Base-by-base conservation (phyloP, 139 green algal species). In the Micromonas commoda region DNA sequence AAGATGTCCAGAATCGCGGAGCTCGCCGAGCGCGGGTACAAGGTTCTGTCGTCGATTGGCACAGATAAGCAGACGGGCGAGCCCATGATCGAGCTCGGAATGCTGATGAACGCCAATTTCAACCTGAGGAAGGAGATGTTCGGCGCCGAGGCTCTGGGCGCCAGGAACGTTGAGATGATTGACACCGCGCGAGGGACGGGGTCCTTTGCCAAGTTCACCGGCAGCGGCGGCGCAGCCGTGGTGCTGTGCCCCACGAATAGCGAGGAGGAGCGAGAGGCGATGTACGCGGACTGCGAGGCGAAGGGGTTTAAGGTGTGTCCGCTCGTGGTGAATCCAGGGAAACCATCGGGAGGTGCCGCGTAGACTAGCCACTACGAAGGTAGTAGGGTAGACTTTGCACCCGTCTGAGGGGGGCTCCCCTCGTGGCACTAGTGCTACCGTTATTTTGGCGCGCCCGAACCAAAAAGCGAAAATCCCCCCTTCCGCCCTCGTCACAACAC, bases 201-300 rank as follows among this genome's bases (percentile, higher is more conserved):
- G 33, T 80, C 86, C 24, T 86, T 88, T 16, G 92, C 87, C 26
- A 97, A 97, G 85, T 94, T 97, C 75, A 93, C 87, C 0, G 93
- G 93, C 60, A 92, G 86, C 52, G 92, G 92, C 13, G 92, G 92
- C 19, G 91, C 92, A 0, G 78, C 91, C 32, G 87, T 96, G 24
- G 90, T 87, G 67, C 13, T 39, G 29, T 73, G 66, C 19, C 29
- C 29, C 34, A 29, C 34, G 2, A 33, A 51, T 1, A 33, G 29
- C 1, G 32, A 51, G n/a, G 29, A 51, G 37, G 16, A 73, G 53
- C 32, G 32, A 33, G 33, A 76, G 63, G 6, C 6, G 63, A 9
- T 70, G 26, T 20, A 34, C 9, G 6, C 63, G 26, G 63, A 6
- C 13, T 33, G 28, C 29, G 63, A 9, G 63, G 29, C 13, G 63